phyloP scores from a whole-genome alignment of 2,329 filamentous ascomycete species.

The Cladophialophora psammophila region DNA sequence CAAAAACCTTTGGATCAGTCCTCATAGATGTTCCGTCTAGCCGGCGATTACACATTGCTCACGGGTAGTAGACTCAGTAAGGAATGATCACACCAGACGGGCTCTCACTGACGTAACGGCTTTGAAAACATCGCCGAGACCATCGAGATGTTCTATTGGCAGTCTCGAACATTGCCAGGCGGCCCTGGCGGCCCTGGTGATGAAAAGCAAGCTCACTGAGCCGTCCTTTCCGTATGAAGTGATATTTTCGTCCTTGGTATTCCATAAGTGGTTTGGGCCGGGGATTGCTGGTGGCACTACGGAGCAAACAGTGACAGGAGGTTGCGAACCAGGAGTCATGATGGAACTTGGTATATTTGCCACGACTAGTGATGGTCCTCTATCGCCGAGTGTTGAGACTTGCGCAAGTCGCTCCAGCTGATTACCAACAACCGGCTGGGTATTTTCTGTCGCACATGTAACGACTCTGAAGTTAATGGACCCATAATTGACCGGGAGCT shows the following conservation, averaged over 20 bases:
- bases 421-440: slow-evolving; percentile 71
- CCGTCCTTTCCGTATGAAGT: neutral
- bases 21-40: neutral
- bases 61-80: neutral
- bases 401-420: neutral
- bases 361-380: neutral
- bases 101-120: neutral
- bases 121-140: neutral
- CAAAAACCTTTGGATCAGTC: neutral
- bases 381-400: neutral
- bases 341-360: neutral
- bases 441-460: slow-evolving; percentile 78
- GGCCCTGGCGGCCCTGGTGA: neutral
- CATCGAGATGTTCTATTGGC: neutral
- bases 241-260: neutral
- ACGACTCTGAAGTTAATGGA: slow-evolving; percentile 76
- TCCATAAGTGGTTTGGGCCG: neutral
- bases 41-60: neutral
- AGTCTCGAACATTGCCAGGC: neutral
- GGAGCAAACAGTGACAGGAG: neutral
- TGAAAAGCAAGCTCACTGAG: neutral
- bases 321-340: neutral
- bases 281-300: neutral
- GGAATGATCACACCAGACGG: neutral
- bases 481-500: slow-evolving; percentile 69